Conservation (phyloP, 306 rosid genomes). For the Gastrolobium villosum region DNA sequence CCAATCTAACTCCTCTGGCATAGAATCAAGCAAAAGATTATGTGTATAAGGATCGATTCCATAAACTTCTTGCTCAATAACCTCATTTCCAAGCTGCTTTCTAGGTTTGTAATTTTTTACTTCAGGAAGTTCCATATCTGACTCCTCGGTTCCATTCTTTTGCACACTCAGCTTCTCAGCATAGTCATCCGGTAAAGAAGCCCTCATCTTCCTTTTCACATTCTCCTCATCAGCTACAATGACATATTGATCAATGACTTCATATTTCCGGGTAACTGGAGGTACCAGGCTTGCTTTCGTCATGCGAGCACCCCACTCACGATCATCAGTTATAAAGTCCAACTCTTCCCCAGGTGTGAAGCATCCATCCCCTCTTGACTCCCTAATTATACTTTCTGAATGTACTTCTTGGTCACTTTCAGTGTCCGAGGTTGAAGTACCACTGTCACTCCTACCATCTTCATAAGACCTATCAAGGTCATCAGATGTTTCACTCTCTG, state of each 20-base stretch:
- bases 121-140: conserved; percentile 99
- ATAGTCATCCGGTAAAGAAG: conserved; percentile 95
- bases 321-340: conserved; percentile 78
- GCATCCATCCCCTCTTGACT: conserved; percentile 67
- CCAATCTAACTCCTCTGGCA: conserved; percentile 93
- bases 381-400: conserved; percentile 61
- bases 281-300: conserved; percentile 99
- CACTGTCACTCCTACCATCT: conserved; percentile 81
- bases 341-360: conserved; percentile 61
- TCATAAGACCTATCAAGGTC: conserved; percentile 81
- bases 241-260: conserved; percentile 86
- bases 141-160: conserved; percentile 95
- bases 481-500: conserved; percentile 94
- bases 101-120: conserved; percentile 96
- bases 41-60: conserved; percentile 99
- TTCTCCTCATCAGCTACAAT: conserved; percentile 94
- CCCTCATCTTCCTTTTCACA: conserved; percentile 90
- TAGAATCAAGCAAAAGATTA: conserved; percentile 97
- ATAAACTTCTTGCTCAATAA: conserved; percentile 97
- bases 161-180: conserved; percentile 88
- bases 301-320: conserved; percentile 99
- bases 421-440: conserved; percentile 67
- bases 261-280: conserved; percentile 97
- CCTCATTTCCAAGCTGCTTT: conserved; percentile 89
- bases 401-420: conserved; percentile 75